A percentile compares a stretch with the other conserved stretches of the same genome.
These are phyloP conservation scores for Ogataea paradorogensis DNA, from an alignment of 805 yeast genomes.

Conservation along the genomic window DNA sequence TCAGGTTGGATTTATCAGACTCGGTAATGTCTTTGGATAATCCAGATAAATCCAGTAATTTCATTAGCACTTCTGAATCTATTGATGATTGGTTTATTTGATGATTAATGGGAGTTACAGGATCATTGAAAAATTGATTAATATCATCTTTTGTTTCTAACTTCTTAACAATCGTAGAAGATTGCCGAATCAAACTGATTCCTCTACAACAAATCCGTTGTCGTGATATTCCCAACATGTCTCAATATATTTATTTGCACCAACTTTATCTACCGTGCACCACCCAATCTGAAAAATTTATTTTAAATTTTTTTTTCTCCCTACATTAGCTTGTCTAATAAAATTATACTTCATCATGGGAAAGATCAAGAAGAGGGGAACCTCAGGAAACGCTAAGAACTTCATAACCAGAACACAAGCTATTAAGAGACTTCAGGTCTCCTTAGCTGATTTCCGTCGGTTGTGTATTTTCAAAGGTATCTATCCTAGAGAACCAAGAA, in stretches of 20 bases:
- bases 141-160: slow-evolving; percentile 11
- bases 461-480: slow-evolving; percentile 97
- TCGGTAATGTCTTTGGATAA: slow-evolving; percentile 33
- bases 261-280: slow-evolving; percentile 9
- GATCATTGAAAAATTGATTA: slow-evolving; percentile 12
- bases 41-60: slow-evolving; percentile 49
- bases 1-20: slow-evolving; percentile 32
- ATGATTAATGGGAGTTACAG: not conserved
- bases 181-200: not conserved
- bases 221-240: not conserved
- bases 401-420: slow-evolving; percentile 95
- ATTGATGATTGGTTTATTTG: slow-evolving; percentile 5
- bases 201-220: not conserved
- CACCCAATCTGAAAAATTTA: slow-evolving; percentile 15
- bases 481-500: slow-evolving; percentile 94
- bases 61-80: slow-evolving; percentile 23
- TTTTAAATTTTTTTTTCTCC: slow-evolving; percentile 16
- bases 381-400: slow-evolving; percentile 86
- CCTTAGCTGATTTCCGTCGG: slow-evolving; percentile 94
- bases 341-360: slow-evolving; percentile 36
- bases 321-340: slow-evolving; percentile 1
- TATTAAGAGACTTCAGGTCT: slow-evolving; percentile 82
- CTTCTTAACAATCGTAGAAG: not conserved
- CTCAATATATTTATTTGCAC: not conserved
- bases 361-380: slow-evolving; percentile 78